Evolutionary conservation across 2,329 filamentous ascomycete genomes (phyloP).

Genomic region (Colletotrichum tropicicola): DNA sequence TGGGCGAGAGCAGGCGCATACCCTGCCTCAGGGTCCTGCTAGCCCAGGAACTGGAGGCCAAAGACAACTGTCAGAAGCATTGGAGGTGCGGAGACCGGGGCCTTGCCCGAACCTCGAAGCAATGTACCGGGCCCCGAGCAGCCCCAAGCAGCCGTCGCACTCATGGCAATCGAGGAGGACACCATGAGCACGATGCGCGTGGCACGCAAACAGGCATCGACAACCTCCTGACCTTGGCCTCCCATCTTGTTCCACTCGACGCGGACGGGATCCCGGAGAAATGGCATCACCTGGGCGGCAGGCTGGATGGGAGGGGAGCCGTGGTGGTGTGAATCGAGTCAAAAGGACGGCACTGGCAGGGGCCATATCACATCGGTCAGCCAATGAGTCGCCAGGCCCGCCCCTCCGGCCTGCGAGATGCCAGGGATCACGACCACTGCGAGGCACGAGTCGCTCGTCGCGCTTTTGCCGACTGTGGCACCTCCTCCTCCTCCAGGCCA

Average conservation of each 20-base stretch:
- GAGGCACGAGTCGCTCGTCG: not conserved
- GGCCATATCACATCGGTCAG: constrained; percentile 14
- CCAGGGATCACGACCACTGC: constrained; percentile 15
- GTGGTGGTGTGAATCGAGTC: constrained; percentile 23
- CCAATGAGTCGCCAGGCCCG: constrained; percentile 15
- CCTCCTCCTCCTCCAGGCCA: constrained; percentile 7
- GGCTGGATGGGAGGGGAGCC: constrained; percentile 6
- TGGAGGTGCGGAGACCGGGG: too few relatives aligned
- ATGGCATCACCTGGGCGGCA: constrained; percentile 30
- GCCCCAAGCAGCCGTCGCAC: too few relatives aligned
- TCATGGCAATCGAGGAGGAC: not conserved
- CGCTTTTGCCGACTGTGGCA: constrained; percentile 17
- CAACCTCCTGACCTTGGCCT: constrained; percentile 15
- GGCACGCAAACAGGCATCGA: not conserved
- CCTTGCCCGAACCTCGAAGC: too few relatives aligned
- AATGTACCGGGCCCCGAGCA: too few relatives aligned
- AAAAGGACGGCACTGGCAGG: constrained; percentile 20
- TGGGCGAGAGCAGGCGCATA: too few relatives aligned
- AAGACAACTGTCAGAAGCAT: too few relatives aligned
- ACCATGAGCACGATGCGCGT: not conserved
- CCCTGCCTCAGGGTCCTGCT: too few relatives aligned
- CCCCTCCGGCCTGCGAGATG: not conserved
- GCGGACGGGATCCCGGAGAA: constrained; percentile 20
- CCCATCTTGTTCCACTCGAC: not conserved
- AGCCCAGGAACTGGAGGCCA: too few relatives aligned